These are phyloP conservation scores for Capsicum pubescens DNA, from an alignment of 257 asterid genomes.

Conservation along the genomic window DNA sequence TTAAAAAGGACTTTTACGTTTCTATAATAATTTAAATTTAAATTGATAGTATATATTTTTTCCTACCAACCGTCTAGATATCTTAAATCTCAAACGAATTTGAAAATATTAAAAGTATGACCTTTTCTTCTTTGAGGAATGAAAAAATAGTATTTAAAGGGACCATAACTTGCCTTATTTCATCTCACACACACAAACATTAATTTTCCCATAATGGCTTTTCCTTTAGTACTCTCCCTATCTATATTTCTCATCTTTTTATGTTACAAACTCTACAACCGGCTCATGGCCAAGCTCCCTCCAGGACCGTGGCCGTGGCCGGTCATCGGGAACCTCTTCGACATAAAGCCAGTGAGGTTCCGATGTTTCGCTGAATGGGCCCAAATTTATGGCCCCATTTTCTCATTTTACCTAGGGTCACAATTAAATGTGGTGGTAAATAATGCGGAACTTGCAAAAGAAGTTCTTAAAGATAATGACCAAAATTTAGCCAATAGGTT, in stretches of 20 bases:
- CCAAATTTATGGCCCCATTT: conserved; percentile 41
- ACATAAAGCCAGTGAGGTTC: conserved; percentile 40
- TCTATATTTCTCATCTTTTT: conserved; percentile 37
- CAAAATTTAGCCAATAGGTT: conserved; percentile 47
- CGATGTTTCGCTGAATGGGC: conserved; percentile 47
- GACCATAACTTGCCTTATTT: background rate
- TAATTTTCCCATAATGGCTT: conserved; percentile 39
- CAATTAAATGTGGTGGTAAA: conserved; percentile 44
- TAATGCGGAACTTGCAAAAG: conserved; percentile 41
- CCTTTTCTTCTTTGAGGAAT: background rate
- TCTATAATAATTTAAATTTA: no score
- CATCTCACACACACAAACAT: background rate
- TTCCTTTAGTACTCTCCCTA: conserved; percentile 37
- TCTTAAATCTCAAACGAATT: no score
- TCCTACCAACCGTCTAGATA: background rate
- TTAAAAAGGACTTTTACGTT: background rate
- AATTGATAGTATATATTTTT: background rate
- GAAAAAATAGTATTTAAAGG: conserved; percentile 16
- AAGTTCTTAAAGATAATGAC: conserved; percentile 48
- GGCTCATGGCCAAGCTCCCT: conserved; percentile 49
- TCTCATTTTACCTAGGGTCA: conserved; percentile 44
- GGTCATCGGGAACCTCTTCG: conserved; percentile 43
- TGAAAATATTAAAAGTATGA: background rate
- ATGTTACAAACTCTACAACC: conserved; percentile 48
- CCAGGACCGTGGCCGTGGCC: conserved; percentile 48